These are phyloP conservation scores for Limnomonas spitsbergensis DNA, from an alignment of 139 green algal species.

Conservation along the genomic window DNA sequence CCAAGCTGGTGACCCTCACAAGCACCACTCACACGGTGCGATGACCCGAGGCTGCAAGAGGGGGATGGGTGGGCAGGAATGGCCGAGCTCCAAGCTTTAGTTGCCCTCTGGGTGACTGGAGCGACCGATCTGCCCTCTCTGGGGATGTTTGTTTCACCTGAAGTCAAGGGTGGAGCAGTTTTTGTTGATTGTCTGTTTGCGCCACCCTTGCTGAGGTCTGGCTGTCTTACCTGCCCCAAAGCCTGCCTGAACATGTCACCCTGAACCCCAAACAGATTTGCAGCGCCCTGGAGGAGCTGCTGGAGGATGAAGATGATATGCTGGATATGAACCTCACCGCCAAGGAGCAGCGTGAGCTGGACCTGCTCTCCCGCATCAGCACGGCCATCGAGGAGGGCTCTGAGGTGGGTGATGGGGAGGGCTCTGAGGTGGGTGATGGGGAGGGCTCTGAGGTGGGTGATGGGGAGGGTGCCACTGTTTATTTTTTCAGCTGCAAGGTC, in stretches of 20 bases:
- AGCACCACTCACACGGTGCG: slow-evolving; percentile 19
- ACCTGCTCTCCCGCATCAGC: slow-evolving; percentile 1
- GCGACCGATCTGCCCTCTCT: no score
- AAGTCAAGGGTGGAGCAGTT: no score
- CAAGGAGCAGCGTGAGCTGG: slow-evolving; percentile 15
- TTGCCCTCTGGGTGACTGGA: no score
- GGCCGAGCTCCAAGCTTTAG: no score
- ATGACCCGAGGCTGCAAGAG: no score
- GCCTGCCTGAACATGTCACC: no score
- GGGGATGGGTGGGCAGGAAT: no score
- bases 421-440: neutral
- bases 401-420: slow-evolving; percentile 3
- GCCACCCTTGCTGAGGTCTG: no score
- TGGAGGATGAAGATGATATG: slow-evolving; percentile 30
- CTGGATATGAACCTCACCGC: slow-evolving; percentile 27
- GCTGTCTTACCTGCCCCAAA: no score
- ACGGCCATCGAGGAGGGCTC: neutral
- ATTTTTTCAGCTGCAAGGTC: neutral
- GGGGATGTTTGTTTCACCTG: no score
- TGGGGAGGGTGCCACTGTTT: neutral
- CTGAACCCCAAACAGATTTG: no score
- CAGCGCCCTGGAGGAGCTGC: slow-evolving; percentile 16
- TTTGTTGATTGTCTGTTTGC: no score
- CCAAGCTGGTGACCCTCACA: neutral
- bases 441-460: slow-evolving; percentile 5